Conservation (phyloP, 2,329 filamentous ascomycete species). For the Colletotrichum horii region DNA sequence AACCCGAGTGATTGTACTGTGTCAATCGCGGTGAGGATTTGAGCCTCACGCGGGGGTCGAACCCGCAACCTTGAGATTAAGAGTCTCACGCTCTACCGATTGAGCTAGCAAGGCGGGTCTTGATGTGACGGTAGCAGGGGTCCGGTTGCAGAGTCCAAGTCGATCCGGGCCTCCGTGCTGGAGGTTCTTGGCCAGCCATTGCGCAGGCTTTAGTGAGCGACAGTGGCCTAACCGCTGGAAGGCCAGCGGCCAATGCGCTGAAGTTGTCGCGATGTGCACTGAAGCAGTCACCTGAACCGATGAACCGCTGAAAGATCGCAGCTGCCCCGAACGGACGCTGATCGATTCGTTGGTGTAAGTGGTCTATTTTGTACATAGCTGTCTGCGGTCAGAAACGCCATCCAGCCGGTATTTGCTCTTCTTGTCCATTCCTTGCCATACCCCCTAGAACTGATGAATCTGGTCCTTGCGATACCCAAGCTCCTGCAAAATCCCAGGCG, state of each 20-base stretch:
- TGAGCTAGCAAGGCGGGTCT: constrained; percentile 59
- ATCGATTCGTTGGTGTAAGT: background rate
- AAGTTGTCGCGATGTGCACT: background rate
- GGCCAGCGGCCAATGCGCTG: background rate
- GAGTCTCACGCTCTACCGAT: constrained; percentile 79
- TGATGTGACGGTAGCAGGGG: background rate
- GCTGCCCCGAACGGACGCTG: background rate
- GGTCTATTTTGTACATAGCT: background rate
- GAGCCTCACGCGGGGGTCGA: constrained; percentile 30
- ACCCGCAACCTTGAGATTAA: constrained; percentile 41
- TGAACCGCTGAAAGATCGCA: background rate
- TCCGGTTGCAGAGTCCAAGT: background rate
- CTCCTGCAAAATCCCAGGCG: constrained; percentile 57
- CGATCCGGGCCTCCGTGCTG: background rate
- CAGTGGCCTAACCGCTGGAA: no score
- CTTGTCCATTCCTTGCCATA: background rate
- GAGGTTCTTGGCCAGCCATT: background rate
- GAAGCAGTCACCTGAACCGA: background rate
- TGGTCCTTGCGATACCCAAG: constrained; percentile 63
- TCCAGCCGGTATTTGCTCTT: background rate
- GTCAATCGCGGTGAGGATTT: constrained; percentile 21
- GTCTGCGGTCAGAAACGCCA: background rate
- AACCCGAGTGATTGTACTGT: background rate
- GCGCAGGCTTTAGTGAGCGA: no score
- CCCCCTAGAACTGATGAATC: constrained; percentile 59